Conservation (phyloP, 2,329 filamentous ascomycete genomes). For the Colletotrichum costaricense region DNA sequence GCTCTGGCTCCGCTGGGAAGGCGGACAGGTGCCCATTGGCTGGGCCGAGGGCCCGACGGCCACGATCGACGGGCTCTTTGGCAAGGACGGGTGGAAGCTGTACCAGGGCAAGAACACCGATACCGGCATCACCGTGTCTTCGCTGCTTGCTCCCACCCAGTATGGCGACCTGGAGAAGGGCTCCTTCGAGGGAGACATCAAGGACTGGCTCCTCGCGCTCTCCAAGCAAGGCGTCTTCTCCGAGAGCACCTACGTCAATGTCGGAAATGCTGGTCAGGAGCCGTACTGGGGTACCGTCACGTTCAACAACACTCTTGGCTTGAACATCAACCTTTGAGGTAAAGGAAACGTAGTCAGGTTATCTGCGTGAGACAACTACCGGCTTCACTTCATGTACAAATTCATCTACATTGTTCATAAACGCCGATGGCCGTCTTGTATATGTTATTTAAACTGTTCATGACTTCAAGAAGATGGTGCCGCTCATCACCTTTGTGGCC, state of each 20-base stretch:
- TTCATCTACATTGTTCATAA: no score
- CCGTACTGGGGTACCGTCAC: conserved; percentile 40
- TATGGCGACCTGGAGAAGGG: conserved; percentile 44
- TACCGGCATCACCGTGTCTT: conserved; percentile 55
- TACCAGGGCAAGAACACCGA: conserved; percentile 54
- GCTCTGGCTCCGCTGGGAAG: conserved; percentile 58
- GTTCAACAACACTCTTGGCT: conserved; percentile 39
- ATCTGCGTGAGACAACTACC: neutral
- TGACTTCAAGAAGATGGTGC: conserved; percentile 13
- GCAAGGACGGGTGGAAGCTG: conserved; percentile 51
- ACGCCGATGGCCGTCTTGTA: no score
- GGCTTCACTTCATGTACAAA: neutral
- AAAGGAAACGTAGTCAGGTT: neutral
- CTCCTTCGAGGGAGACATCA: conserved; percentile 50
- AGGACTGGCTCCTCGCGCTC: conserved; percentile 53
- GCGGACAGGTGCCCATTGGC: conserved; percentile 56
- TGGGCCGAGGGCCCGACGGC: conserved; percentile 47
- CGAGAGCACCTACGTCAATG: conserved; percentile 52
- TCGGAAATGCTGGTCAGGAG: conserved; percentile 52
- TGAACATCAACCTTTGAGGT: conserved; percentile 37
- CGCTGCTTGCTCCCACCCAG: conserved; percentile 47
- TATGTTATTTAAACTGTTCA: neutral
- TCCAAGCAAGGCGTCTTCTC: conserved; percentile 49
- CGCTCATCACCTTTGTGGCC: conserved; percentile 31
- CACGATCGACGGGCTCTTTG: conserved; percentile 49